Conservation (phyloP, 2,329 filamentous ascomycete genomes). For the Phialophora chinensis region DNA sequence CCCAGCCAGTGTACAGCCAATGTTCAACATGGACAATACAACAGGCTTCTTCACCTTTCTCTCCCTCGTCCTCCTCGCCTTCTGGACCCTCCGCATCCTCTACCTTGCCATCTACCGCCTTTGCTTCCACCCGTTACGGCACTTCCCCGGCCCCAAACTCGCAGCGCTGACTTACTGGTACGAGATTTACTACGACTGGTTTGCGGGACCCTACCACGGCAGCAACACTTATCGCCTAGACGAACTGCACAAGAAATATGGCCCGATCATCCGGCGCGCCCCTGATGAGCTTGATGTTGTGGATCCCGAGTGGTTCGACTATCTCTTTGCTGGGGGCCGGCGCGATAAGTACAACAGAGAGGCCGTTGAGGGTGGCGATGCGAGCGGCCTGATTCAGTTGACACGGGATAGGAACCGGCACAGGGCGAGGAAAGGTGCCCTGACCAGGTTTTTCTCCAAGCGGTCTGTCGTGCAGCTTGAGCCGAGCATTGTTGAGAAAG, state of each 20-base stretch:
- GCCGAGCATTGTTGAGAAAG: not conserved
- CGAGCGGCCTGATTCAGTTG: not conserved
- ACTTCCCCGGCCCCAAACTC: not conserved
- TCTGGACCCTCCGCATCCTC: too few species aligned
- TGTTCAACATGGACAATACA: too few species aligned
- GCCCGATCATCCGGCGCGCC: not conserved
- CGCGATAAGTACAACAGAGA: not conserved
- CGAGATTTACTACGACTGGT: not conserved
- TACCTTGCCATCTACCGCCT: not conserved
- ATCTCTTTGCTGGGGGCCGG: not conserved
- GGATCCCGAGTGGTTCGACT: constrained; percentile 2
- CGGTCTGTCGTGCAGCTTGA: not conserved
- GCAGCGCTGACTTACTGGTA: not conserved
- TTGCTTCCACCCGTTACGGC: not conserved
- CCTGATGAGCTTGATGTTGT: not conserved
- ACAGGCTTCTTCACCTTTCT: too few species aligned
- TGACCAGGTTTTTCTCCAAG: not conserved
- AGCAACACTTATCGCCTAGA: not conserved
- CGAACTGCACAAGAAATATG: not conserved
- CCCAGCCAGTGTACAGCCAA: too few species aligned
- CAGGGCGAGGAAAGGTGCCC: not conserved
- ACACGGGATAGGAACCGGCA: not conserved
- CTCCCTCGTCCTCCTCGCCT: too few species aligned
- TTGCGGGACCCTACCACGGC: not conserved
- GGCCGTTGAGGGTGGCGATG: not conserved